phyloP scores from a whole-genome alignment of 352 stramenopile species.

The Globisporangium recalcitrans region DNA sequence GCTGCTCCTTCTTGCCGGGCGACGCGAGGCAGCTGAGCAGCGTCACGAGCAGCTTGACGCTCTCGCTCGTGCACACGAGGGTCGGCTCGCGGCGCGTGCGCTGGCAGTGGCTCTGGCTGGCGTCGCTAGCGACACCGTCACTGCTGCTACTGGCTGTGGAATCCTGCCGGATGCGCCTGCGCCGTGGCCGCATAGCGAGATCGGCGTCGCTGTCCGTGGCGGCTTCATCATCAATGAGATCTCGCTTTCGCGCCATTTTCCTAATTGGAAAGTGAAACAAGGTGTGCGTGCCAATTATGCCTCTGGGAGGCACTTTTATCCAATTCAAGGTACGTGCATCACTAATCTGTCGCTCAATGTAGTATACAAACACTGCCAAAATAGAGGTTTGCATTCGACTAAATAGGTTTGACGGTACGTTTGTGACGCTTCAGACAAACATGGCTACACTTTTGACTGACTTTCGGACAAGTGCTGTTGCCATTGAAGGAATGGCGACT shows the following conservation, averaged over 20 bases:
- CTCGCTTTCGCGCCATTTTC: conserved; percentile 8
- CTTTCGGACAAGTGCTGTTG: background rate
- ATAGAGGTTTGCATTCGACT: background rate
- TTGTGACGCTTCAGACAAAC: background rate
- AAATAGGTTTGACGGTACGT: background rate
- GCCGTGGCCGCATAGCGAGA: background rate
- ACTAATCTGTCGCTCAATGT: background rate
- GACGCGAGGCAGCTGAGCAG: conserved; percentile 55
- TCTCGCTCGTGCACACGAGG: conserved; percentile 56
- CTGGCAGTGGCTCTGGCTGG: background rate
- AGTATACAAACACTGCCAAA: background rate
- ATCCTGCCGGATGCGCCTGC: conserved; percentile 10
- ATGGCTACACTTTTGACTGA: conserved; percentile 12
- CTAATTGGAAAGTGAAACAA: background rate
- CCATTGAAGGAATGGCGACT: background rate
- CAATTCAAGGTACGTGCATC: background rate
- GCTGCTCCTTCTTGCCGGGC: conserved; percentile 69
- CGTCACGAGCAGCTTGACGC: conserved; percentile 70
- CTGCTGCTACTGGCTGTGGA: background rate
- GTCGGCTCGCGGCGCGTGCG: conserved; percentile 22
- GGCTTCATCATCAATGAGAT: background rate
- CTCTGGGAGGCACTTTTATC: background rate
- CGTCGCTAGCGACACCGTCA: background rate
- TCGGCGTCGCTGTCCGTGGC: background rate
- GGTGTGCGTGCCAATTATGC: background rate